phyloP scores from a whole-genome alignment of 2,329 filamentous ascomycete species.

The Ilyonectria robusta region DNA sequence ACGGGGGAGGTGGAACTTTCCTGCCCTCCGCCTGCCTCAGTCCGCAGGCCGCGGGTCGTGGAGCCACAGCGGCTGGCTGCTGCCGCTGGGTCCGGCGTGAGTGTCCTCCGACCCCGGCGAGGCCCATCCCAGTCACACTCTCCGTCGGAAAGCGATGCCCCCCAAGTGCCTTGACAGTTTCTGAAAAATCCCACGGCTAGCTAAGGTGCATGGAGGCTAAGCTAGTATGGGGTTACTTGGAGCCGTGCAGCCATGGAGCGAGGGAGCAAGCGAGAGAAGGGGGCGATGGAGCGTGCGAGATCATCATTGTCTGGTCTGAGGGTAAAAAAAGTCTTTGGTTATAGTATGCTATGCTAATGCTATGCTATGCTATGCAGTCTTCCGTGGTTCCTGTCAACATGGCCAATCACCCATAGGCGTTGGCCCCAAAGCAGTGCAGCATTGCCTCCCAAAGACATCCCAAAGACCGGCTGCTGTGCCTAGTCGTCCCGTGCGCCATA shows the following conservation, averaged over 20 bases:
- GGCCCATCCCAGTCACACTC: slow-evolving; percentile 18
- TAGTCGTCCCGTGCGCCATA: slow-evolving; percentile 46
- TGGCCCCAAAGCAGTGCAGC: slow-evolving; percentile 38
- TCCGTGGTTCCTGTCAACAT: slow-evolving; percentile 45
- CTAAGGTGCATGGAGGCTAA: slow-evolving; percentile 10
- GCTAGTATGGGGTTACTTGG: slow-evolving; percentile 6
- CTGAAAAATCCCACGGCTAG: slow-evolving; percentile 13
- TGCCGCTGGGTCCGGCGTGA: slow-evolving; percentile 18
- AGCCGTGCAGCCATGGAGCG: slow-evolving; percentile 1
- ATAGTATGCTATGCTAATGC: slow-evolving; percentile 47
- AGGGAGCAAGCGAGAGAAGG: not conserved
- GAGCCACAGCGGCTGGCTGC: slow-evolving; percentile 21
- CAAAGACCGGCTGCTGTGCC: slow-evolving; percentile 43
- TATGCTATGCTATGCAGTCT: slow-evolving; percentile 48
- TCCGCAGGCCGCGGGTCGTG: slow-evolving; percentile 8
- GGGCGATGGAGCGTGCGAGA: slow-evolving; percentile 4
- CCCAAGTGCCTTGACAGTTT: slow-evolving; percentile 24
- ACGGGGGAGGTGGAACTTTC: slow-evolving; percentile 6
- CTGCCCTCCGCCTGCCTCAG: slow-evolving; percentile 12
- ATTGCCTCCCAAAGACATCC: slow-evolving; percentile 41
- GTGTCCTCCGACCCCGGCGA: slow-evolving; percentile 27
- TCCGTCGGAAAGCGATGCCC: slow-evolving; percentile 10
- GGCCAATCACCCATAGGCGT: slow-evolving; percentile 40
- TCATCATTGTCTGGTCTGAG: slow-evolving; percentile 37
- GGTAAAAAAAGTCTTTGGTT: slow-evolving; percentile 44